A percentile compares a stretch with the other conserved stretches of the same genome.
phyloP scores from a whole-genome alignment of 352 stramenopile species.

The Globisporangium nodosum region DNA sequence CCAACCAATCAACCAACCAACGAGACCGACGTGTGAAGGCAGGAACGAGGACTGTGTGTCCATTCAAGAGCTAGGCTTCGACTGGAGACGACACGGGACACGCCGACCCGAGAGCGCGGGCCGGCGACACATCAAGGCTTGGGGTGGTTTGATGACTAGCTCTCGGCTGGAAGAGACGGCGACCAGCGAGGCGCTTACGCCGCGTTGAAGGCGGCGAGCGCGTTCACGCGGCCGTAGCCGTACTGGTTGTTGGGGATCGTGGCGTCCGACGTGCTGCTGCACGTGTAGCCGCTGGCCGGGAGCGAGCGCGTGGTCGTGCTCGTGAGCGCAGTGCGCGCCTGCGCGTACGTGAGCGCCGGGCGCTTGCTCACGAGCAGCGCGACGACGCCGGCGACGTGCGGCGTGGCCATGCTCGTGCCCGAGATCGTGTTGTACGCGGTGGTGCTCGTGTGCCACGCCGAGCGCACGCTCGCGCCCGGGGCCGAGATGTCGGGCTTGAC shows the following conservation, averaged over 20 bases:
- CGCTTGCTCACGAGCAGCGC: slow-evolving; percentile 26
- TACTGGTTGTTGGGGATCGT: slow-evolving; percentile 58
- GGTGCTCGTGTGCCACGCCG: slow-evolving; percentile 16
- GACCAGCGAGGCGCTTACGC: neutral
- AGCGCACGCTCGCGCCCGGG: slow-evolving; percentile 11
- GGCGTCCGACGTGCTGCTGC: slow-evolving; percentile 23
- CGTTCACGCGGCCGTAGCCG: slow-evolving; percentile 49
- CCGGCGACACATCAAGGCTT: slow-evolving; percentile 4
- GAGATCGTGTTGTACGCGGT: slow-evolving; percentile 19
- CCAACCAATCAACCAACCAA: neutral
- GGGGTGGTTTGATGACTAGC: neutral
- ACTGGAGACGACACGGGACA: neutral
- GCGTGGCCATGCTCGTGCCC: slow-evolving; percentile 32
- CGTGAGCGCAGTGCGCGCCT: slow-evolving; percentile 37
- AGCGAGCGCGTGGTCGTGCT: slow-evolving; percentile 57
- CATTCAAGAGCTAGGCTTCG: neutral
- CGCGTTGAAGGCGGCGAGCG: slow-evolving; percentile 12
- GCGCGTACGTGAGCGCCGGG: slow-evolving; percentile 13
- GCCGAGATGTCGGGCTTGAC: slow-evolving; percentile 9
- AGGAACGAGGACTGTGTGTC: neutral
- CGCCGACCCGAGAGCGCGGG: neutral
- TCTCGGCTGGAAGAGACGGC: no score
- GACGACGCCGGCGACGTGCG: slow-evolving; percentile 27
- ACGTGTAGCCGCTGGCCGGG: slow-evolving; percentile 15
- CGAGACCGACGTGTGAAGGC: no score